A percentile compares a stretch with the other conserved stretches of the same genome.
phyloP scores from a whole-genome alignment of 140 eudicot species.

The Oenanthe javanica region DNA sequence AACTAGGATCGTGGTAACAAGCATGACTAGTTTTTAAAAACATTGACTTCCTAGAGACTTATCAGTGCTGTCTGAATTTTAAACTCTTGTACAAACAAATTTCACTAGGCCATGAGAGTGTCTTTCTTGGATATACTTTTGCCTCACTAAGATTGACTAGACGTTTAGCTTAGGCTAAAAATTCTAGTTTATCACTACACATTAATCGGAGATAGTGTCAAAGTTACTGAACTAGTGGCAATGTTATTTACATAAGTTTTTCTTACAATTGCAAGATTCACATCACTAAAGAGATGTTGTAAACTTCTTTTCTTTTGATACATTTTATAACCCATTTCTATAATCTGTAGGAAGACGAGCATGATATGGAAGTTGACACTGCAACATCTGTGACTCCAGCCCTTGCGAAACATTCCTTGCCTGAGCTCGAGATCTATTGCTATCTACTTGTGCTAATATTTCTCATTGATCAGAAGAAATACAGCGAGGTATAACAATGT shows the following conservation, averaged over 20 bases:
- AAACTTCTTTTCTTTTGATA: neutral
- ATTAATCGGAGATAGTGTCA: neutral
- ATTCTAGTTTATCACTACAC: neutral
- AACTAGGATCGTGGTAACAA: neutral
- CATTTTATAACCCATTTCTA: neutral
- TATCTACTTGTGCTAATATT: constrained; percentile 79
- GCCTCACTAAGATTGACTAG: neutral
- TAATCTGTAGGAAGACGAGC: constrained; percentile 56
- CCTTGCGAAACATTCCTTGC: constrained; percentile 51
- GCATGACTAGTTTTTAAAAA: neutral
- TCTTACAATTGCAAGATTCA: neutral
- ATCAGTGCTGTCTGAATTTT: neutral
- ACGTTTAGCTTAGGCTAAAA: neutral
- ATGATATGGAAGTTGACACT: constrained; percentile 87
- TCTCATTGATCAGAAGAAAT: constrained; percentile 77
- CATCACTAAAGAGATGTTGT: neutral
- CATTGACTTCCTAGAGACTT: neutral
- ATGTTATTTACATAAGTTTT: neutral
- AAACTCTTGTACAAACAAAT: neutral
- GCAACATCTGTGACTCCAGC: constrained; percentile 61
- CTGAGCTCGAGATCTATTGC: constrained; percentile 88
- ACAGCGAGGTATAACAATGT: constrained; percentile 46
- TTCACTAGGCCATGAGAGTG: neutral
- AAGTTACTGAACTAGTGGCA: neutral
- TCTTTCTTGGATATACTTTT: neutral